These are phyloP conservation scores for Candida khao-thaluensis DNA, from an alignment of 805 yeast genomes.

Conservation along the genomic window DNA sequence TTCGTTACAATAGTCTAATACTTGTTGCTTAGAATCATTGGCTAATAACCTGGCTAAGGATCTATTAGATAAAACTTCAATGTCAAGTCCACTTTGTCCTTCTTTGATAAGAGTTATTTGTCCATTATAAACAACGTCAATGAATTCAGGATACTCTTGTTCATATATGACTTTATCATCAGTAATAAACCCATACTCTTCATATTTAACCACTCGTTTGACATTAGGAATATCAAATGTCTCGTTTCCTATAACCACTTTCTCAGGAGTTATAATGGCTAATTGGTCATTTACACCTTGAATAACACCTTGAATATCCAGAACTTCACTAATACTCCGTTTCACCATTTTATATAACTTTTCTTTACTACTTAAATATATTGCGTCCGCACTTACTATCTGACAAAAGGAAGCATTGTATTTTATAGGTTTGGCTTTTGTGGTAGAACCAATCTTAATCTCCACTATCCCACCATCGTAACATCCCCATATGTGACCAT, in stretches of 20 bases:
- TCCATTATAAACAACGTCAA: slow-evolving; percentile 3
- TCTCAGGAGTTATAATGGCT: neutral
- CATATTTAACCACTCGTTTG: slow-evolving; percentile 3
- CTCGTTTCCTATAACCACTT: slow-evolving; percentile 3
- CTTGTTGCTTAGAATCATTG: neutral
- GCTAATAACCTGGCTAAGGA: slow-evolving; percentile 3
- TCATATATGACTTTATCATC: slow-evolving; percentile 3
- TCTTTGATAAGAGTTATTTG: neutral
- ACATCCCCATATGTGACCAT: slow-evolving; percentile 14
- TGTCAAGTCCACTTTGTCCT: neutral
- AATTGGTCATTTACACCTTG: neutral
- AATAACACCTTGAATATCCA: neutral
- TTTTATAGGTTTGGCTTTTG: slow-evolving; percentile 8
- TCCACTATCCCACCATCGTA: slow-evolving; percentile 14
- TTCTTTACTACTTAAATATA: slow-evolving; percentile 9
- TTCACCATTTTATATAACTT: slow-evolving; percentile 4
- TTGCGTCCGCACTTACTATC: slow-evolving; percentile 9
- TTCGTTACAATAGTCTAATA: slow-evolving; percentile 13
- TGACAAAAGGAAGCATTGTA: neutral
- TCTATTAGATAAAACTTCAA: neutral
- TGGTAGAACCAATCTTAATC: slow-evolving; percentile 2
- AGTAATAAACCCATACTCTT: slow-evolving; percentile 7
- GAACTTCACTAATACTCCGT: slow-evolving; percentile 5
- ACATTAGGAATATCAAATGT: slow-evolving; percentile 3
- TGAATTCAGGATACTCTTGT: slow-evolving; percentile 1